Conservation (phyloP, 192 early-diverging fungal species). For the Podila epicladia region DNA sequence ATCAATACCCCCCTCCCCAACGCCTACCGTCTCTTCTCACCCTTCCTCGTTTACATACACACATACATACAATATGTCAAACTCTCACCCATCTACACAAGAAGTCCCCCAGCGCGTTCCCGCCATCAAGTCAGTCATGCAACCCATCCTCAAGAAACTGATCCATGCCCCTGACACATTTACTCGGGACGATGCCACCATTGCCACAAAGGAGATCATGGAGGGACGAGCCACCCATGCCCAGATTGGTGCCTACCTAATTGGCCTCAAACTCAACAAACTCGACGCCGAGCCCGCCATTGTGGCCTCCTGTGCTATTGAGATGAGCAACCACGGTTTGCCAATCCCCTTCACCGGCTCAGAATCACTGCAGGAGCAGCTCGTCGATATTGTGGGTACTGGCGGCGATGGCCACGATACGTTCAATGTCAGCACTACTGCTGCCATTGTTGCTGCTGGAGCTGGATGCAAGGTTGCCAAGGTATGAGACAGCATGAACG, state of each 20-base stretch:
- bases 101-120: constrained; percentile 20
- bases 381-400: constrained; percentile 96
- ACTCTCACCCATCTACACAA: neutral
- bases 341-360: constrained; percentile 62
- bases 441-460: constrained; percentile 91
- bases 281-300: constrained; percentile 79
- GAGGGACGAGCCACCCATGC: constrained; percentile 77
- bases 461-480: constrained; percentile 92
- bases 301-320: constrained; percentile 81
- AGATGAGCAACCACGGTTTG: constrained; percentile 76
- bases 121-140: constrained; percentile 36
- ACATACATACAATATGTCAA: constrained; percentile 2
- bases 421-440: constrained; percentile 96
- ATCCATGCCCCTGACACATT: constrained; percentile 69
- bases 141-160: constrained; percentile 74
- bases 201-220: constrained; percentile 81
- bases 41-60: neutral
- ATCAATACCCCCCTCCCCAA: neutral
- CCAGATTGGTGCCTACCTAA: constrained; percentile 91
- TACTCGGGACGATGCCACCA: constrained; percentile 64
- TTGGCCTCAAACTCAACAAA: constrained; percentile 74
- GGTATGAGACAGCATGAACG: constrained; percentile 52
- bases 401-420: constrained; percentile 99
- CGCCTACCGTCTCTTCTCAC: neutral
- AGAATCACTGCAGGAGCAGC: constrained; percentile 51